Base-by-base conservation (phyloP, 2,329 filamentous ascomycete species). In the Fusarium sp. region DNA sequence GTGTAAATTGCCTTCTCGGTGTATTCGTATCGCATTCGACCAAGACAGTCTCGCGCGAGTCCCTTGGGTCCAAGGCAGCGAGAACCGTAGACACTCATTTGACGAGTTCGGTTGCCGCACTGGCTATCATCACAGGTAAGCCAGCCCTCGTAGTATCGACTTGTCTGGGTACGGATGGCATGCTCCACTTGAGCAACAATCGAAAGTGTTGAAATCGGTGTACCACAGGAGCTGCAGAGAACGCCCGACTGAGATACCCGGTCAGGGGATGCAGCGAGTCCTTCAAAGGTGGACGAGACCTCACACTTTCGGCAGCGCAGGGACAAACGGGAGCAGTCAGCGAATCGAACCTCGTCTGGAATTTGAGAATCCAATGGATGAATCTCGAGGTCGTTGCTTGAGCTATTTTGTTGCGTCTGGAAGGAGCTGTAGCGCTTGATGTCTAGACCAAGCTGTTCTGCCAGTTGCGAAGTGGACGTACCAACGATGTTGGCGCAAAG, bases 401-500 rank as follows among this genome's bases (percentile, higher is more conserved):
- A 84, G 59, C 84, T 83, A 40, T 86, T 89, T 73, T 80, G 79
- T 56, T 81, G 79, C 25, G 75, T 79, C 69, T 80, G 79, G 60
- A 79, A 78, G 3, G 80, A 80, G 67, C 86, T 90, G 79, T 98
- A 99, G 74, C 96, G 96, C 73, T 89, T 89, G 27, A 93, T 90
- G 79, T 99, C 96, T 27, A 99, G 89, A 4, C 96, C 96, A 16
- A 99, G 88, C 78, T 96, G 97, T 78, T 98, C 94, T 3, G 96
- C 96, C 12, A 99, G 87, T 70, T 94, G 90, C 3, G 93, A 89
- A 10, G 95, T 92, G 68, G 97, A 97, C 3, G 96, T 99, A 63
- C 96, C 96, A 16, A 89, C 89, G 75, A 99, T 98, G 64, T 97
- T 97, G 66, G 95, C 96, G 78, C 96, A 99, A 23, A 99, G 90